These are phyloP conservation scores for Chloranthus sessilifolius DNA, from an alignment of 164 flowering plant genomes.

Conservation along the genomic window DNA sequence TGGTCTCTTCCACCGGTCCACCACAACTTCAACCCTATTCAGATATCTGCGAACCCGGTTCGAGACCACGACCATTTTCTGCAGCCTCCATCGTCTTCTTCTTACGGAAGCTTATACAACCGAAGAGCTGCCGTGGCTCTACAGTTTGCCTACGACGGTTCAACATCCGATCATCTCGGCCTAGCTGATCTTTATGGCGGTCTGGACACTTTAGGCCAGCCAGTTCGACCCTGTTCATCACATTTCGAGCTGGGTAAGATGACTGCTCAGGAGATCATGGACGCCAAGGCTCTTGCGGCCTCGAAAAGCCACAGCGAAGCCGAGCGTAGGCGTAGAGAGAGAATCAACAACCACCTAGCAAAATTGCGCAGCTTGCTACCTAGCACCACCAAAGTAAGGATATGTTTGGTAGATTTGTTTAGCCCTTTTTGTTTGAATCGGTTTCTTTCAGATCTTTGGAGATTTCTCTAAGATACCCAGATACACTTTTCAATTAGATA, in stretches of 20 bases:
- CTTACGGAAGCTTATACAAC: slow-evolving; percentile 46
- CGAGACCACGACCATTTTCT: slow-evolving; percentile 42
- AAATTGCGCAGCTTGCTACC: slow-evolving; percentile 86
- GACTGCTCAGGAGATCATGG: slow-evolving; percentile 97
- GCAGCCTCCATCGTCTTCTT: slow-evolving; percentile 35
- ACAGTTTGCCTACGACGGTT: slow-evolving; percentile 62
- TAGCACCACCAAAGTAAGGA: slow-evolving; percentile 87
- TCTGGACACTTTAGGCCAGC: slow-evolving; percentile 51
- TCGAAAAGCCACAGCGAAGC: slow-evolving; percentile 99
- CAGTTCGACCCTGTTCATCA: slow-evolving; percentile 38
- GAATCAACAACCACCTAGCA: slow-evolving; percentile 94
- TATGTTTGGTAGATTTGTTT: neutral
- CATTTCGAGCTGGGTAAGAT: slow-evolving; percentile 73
- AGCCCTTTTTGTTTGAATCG: neutral
- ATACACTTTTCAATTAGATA: neutral
- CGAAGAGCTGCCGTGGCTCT: slow-evolving; percentile 37
- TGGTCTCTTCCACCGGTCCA: slow-evolving; percentile 58
- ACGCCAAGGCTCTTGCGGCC: slow-evolving; percentile 96
- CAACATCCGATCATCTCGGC: slow-evolving; percentile 47
- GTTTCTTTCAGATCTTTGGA: neutral
- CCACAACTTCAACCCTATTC: slow-evolving; percentile 42
- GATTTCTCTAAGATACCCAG: slow-evolving; percentile 10
- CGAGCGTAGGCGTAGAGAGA: slow-evolving; percentile 82
- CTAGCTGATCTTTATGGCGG: slow-evolving; percentile 23
- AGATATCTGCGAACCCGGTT: slow-evolving; percentile 21